Conservation (phyloP, 1,284 basidiomycete genomes). For the Peniophora sp. region DNA sequence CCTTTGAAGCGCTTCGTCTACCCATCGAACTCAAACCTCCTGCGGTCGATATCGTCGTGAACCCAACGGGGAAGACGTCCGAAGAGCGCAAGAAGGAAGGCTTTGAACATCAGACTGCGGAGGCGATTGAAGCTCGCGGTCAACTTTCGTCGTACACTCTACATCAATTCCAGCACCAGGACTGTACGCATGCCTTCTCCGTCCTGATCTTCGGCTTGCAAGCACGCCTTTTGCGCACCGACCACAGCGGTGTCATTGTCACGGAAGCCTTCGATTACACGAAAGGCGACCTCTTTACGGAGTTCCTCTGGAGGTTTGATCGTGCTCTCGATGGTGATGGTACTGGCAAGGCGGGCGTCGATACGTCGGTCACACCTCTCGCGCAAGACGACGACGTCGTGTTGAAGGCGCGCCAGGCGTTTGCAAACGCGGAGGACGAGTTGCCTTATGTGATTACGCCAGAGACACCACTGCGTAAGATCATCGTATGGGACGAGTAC, state of each 20-base stretch:
- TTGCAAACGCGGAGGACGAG: not conserved
- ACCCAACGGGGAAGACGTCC: not conserved
- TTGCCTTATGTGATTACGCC: not conserved
- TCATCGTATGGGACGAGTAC: not conserved
- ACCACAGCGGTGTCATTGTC: conserved; percentile 4
- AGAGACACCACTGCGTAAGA: not conserved
- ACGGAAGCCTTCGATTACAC: not conserved
- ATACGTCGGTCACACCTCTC: not conserved
- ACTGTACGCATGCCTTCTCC: conserved; percentile 2
- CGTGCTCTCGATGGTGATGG: no score
- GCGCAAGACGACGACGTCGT: not conserved
- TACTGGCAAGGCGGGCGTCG: not conserved
- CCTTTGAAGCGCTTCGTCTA: no score
- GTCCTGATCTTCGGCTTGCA: not conserved
- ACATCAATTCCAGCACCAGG: not conserved
- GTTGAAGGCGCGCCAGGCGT: not conserved
- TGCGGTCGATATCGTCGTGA: not conserved
- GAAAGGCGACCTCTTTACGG: not conserved
- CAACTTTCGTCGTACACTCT: not conserved
- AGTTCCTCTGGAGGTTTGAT: conserved; percentile 1
- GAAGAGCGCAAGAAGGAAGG: not conserved
- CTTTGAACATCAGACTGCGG: not conserved
- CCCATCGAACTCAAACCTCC: not conserved
- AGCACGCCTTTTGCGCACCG: conserved; percentile 5
- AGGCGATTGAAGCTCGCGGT: not conserved